Evolutionary conservation across 108 stramenopile species (phyloP).

Genomic region (Phaeodactylum tricornutum): DNA sequence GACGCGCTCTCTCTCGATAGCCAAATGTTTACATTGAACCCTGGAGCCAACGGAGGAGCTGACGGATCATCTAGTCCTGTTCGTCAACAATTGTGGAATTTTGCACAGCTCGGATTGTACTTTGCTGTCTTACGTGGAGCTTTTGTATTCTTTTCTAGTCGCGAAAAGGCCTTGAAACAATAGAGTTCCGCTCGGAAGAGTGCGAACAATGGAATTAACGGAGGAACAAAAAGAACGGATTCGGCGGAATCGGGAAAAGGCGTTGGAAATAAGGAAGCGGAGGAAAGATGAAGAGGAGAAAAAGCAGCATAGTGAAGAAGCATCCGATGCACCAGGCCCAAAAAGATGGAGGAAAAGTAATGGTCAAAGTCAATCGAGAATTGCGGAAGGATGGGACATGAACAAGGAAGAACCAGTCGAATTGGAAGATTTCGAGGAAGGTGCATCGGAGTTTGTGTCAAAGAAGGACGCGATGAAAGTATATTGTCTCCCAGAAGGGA

Average conservation of each 20-base stretch:
- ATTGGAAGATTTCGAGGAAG: constrained; percentile 65
- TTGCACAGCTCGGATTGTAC: constrained; percentile 60
- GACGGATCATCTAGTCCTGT: constrained; percentile 20
- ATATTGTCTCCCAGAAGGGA: constrained; percentile 74
- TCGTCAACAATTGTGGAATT: constrained; percentile 46
- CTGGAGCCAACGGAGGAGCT: constrained; percentile 7
- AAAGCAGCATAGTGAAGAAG: constrained; percentile 6
- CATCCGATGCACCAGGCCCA: neutral
- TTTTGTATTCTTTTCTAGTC: constrained; percentile 59
- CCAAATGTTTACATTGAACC: no score
- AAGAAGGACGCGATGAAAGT: constrained; percentile 57
- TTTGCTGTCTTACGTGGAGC: constrained; percentile 60
- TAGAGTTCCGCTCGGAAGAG: neutral
- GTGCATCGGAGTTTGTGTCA: constrained; percentile 51
- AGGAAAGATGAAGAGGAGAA: constrained; percentile 28
- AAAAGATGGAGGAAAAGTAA: no score
- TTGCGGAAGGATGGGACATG: constrained; percentile 4
- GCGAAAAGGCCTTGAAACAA: constrained; percentile 6
- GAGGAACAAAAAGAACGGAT: constrained; percentile 68
- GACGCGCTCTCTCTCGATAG: no score
- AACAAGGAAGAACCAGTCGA: constrained; percentile 19
- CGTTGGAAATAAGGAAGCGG: constrained; percentile 45
- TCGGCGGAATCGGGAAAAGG: constrained; percentile 58
- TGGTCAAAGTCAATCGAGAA: neutral
- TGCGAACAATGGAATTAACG: constrained; percentile 37